phyloP scores from a whole-genome alignment of 2,329 filamentous ascomycete genomes.

The Trichoderma sp. region DNA sequence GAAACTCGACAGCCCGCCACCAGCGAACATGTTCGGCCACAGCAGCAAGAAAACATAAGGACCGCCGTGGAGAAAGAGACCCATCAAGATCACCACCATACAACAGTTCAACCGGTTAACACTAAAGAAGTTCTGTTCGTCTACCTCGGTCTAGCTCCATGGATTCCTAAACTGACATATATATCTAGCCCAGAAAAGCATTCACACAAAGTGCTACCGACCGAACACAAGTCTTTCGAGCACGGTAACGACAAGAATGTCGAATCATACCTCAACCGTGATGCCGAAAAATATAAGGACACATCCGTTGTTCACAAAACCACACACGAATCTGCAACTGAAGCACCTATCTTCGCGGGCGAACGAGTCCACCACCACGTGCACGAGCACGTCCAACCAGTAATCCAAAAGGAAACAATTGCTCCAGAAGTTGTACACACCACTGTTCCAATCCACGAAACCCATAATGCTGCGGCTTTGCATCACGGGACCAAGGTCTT shows the following conservation, averaged over 20 bases:
- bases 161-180: background rate
- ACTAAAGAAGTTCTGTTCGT: slow-evolving; percentile 37
- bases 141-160: background rate
- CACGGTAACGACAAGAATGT: slow-evolving; percentile 56
- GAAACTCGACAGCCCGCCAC: slow-evolving; percentile 58
- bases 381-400: slow-evolving; percentile 68
- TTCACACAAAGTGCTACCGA: slow-evolving; percentile 54
- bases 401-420: slow-evolving; percentile 67
- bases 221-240: slow-evolving; percentile 60
- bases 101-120: slow-evolving; percentile 62
- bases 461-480: slow-evolving; percentile 64
- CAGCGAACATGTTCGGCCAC: slow-evolving; percentile 58
- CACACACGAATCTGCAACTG: slow-evolving; percentile 27
- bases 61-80: slow-evolving; percentile 67
- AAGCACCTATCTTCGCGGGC: slow-evolving; percentile 29
- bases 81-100: slow-evolving; percentile 72
- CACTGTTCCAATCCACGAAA: slow-evolving; percentile 69
- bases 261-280: slow-evolving; percentile 47
- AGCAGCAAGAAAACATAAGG: slow-evolving; percentile 59
- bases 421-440: slow-evolving; percentile 69
- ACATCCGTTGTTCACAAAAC: slow-evolving; percentile 32
- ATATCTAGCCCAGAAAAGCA: slow-evolving; percentile 58
- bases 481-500: slow-evolving; percentile 65
- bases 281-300: slow-evolving; percentile 41
- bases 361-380: slow-evolving; percentile 46